These are phyloP conservation scores for Hemileccinum impolitum DNA, from an alignment of 768 basidiomycete species.

Conservation along the genomic window DNA sequence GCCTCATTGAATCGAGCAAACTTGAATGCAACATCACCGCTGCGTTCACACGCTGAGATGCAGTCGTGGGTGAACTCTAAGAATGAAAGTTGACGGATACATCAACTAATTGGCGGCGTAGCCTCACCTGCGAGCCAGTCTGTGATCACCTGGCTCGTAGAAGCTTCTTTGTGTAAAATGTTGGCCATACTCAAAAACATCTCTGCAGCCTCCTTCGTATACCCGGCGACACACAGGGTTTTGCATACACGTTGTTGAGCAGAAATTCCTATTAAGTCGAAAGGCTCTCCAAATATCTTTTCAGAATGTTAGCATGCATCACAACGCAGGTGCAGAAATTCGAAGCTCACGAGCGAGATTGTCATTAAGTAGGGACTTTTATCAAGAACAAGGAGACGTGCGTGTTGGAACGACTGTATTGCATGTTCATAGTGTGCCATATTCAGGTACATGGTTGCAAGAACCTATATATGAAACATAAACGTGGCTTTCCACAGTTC, in stretches of 20 bases:
- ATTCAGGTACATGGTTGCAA: no score
- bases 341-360: background rate
- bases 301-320: background rate
- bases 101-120: background rate
- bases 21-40: background rate
- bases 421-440: no score
- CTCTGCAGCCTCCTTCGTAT: background rate
- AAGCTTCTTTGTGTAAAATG: background rate
- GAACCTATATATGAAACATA: no score
- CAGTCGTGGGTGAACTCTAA: background rate
- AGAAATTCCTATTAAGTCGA: background rate
- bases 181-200: background rate
- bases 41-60: background rate
- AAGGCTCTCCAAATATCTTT: conserved; percentile 2
- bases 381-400: background rate
- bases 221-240: background rate
- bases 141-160: background rate
- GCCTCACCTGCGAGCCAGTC: background rate
- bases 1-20: background rate
- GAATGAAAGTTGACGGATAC: background rate
- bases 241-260: background rate
- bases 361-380: background rate
- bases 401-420: no score
- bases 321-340: background rate
- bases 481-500: no score